Evolutionary conservation across 2,329 filamentous ascomycete genomes (phyloP), one percentile per base, ranked within the genome.

Genomic region (Monosporascus cannonballus): DNA sequence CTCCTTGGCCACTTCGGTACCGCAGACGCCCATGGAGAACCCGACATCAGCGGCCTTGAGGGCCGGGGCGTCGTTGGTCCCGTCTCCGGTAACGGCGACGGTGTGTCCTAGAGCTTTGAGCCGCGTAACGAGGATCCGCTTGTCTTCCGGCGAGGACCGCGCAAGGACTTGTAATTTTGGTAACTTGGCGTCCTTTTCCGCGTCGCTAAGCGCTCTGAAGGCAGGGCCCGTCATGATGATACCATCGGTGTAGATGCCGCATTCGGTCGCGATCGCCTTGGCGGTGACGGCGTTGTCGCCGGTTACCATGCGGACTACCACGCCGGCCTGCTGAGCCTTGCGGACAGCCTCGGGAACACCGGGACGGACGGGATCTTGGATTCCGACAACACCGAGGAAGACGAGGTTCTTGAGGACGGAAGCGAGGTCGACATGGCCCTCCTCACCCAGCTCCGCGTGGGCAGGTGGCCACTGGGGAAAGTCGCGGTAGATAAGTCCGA

Each of bases 291-390:
- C 73, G 62, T 89, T 89, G 68, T 89, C 85, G 59, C 83, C 85
- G 24, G 86, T 89, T 48, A 89, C 86, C 86, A 89, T 89, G 60
- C 86, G 85, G 47, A 89, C 85, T 51, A 82, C 76, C 17, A 90
- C 86, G 51, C 86, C 86, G 18, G 87, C 87, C 25, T 76, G 76
- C 59, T 85, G 80, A 56, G 86, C 89, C 63, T 81, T 81, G 54
- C 75, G 73, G 51, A 90, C 87, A 45, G 87, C 86, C 47, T 82
- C 78, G 15, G 81, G 76, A 22, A 90, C 87, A 59, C 85, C 85
- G 6, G 79, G 76, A 52, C 87, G 76, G 18, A 90, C 79, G 36
- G 87, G 87, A 67, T 90, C 87, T 64, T 89, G 85, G 63, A 90
- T 90, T 60, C 86, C 87, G 48, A 88, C 84, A 41, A 89, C 74